Base-by-base conservation (phyloP, 352 stramenopile genomes). In the Phytophthora pisi region DNA sequence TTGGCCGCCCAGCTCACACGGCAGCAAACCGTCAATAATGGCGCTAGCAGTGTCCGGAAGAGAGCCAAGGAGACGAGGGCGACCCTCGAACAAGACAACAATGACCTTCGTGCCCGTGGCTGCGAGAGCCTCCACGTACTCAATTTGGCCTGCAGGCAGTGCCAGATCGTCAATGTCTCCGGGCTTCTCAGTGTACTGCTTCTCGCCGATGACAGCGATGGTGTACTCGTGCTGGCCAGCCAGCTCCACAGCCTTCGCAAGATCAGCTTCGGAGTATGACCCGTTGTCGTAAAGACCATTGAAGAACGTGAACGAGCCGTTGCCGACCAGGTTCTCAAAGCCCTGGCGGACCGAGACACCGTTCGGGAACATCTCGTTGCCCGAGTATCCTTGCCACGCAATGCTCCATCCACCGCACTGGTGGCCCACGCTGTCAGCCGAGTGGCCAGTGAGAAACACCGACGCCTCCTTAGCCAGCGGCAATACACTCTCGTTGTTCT, bases 111-210 rank as follows among this genome's bases (percentile, higher is more conserved):
- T 90, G n/a, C 80, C 77, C 4, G 81, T 91, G 10, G 73, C 74
- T 2, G 71, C 70, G 23, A 97, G 70, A 24, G 78, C 66, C n/a
- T 79, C 72, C 15, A 96, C 78, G 52, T 95, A 96, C 46, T 82
- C 76, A 26, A 92, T 72, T 38, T 96, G 84, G 7, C 87, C 85
- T 10, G 31, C 38, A 1, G 89, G 80, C 16, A 96, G 74, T 0
- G 73, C 67, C 11, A 94, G 54, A 46, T 95, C 80, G 40, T 91
- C 61, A 50, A 97, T 91, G 53, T 97, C 90, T 2, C 89, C 90
- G 15, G 79, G 79, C 51, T 95, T 96, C 61, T 96, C 89, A 3
- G 89, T 78, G 64, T 96, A 97, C 15, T 81, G 61, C 26, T 57
- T 62, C 69, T 97, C 90, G 31, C 90, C 90, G 18, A 96, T 79